Evolutionary conservation across 495 filamentous ascomycete genomes (phyloP), one percentile per base, ranked within the genome.

Genomic region (Cudoniella acicularis): DNA sequence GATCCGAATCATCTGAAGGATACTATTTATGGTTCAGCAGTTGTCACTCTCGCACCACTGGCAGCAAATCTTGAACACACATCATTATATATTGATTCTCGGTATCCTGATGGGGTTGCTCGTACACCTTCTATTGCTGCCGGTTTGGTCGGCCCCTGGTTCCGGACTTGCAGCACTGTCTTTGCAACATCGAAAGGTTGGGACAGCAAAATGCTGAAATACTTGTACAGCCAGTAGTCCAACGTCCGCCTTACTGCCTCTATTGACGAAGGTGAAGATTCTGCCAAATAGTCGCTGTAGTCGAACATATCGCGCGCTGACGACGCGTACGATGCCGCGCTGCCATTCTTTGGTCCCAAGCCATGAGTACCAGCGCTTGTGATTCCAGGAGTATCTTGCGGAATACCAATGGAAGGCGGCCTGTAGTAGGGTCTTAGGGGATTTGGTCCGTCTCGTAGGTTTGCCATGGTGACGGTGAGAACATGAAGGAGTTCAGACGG

Each of bases 141-240:
- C 10, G 67, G 63, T 25, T 63, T 57, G 30, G 65, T 76, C 4
- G 72, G 21, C 3, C 75, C 77, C 62, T 82, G 80, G 36, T 51
- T 70, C 68, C 87, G 85, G 42, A 90, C 85, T 73, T 98, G 94
- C 66, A 98, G 71, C 49, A 98, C 79, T 2, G 83, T 95, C 83
- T 96, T 98, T 64, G 93, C 91, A 56, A 96, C 91, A 73, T 97
- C 92, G 70, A 98, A 96, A 20, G 94, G 94, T 70, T 98, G 94
- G n/a, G 89, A 85, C 61, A 95, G 82, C 62, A 96, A 68, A 17
- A 94, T 82, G 59, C 84, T 85, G 26, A 82, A 84, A 71, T 98
- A 98, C 66, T 91, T 92, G 79, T 90, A 89, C 69, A 92, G 61
- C 50, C 92, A 84, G 65, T 90, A 84, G 68, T 96, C 89, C 26